A percentile compares a stretch with the other conserved stretches of the same genome.
These are phyloP conservation scores for Beauveria australis DNA, from an alignment of 2,329 filamentous ascomycete species.

Conservation along the genomic window DNA sequence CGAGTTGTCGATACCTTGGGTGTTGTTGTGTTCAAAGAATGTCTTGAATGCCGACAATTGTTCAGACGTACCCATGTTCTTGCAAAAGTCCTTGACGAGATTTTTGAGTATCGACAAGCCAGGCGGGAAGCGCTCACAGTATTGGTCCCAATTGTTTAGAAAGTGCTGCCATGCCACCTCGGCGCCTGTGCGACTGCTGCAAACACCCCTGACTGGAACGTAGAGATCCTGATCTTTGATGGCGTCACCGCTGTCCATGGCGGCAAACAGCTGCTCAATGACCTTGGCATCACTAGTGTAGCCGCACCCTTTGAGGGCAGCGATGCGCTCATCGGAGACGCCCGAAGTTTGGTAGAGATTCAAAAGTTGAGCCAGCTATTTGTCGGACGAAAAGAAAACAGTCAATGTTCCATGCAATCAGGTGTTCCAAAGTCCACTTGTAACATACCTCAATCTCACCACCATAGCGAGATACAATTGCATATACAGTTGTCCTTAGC, in stretches of 20 bases:
- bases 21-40: slow-evolving; percentile 78
- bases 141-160: slow-evolving; percentile 71
- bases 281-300: slow-evolving; percentile 68
- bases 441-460: slow-evolving; percentile 64
- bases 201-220: slow-evolving; percentile 72
- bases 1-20: slow-evolving; percentile 76
- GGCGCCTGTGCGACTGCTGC: slow-evolving; percentile 69
- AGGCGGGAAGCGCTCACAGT: slow-evolving; percentile 69
- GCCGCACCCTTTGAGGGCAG: slow-evolving; percentile 75
- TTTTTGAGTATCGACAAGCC: slow-evolving; percentile 76
- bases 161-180: slow-evolving; percentile 76
- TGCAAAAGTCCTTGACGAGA: slow-evolving; percentile 75
- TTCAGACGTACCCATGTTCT: slow-evolving; percentile 67
- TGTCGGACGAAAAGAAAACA: background rate
- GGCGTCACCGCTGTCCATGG: slow-evolving; percentile 62
- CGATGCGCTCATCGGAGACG: slow-evolving; percentile 75
- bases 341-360: slow-evolving; percentile 47
- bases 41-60: slow-evolving; percentile 67
- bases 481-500: slow-evolving; percentile 77
- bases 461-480: slow-evolving; percentile 74
- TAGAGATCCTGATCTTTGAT: slow-evolving; percentile 95
- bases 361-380: slow-evolving; percentile 68
- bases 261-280: slow-evolving; percentile 69
- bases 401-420: no score
- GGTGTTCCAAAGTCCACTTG: no score